Evolutionary conservation across 768 basidiomycete genomes (phyloP).

Genomic region (Boletus patriciae): DNA sequence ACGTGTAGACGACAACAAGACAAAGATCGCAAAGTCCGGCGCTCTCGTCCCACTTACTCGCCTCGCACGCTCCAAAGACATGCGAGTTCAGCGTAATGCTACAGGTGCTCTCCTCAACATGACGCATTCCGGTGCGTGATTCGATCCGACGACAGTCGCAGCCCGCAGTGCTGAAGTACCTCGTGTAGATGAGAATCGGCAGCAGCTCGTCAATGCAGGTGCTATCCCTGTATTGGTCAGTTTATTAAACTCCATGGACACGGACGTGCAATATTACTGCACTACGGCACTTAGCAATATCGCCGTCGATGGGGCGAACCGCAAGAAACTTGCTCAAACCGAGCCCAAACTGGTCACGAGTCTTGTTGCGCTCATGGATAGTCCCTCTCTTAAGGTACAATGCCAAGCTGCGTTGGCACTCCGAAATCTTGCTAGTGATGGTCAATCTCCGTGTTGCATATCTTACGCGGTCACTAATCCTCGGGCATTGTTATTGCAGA

Average conservation of each 20-base stretch:
- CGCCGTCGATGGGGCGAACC: constrained; percentile 92
- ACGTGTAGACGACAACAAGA: constrained; percentile 93
- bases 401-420: constrained; percentile 97
- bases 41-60: constrained; percentile 97
- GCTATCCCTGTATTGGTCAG: constrained; percentile 97
- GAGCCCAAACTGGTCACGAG: constrained; percentile 95
- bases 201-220: constrained; percentile 97
- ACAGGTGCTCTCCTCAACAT: constrained; percentile 98
- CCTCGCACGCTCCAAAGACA: constrained; percentile 95
- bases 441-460: constrained; percentile 38
- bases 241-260: constrained; percentile 91
- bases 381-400: constrained; percentile 95
- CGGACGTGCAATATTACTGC: constrained; percentile 99
- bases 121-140: constrained; percentile 89
- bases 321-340: constrained; percentile 90
- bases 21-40: constrained; percentile 98
- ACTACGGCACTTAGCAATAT: constrained; percentile 98
- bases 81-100: constrained; percentile 98
- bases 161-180: constrained; percentile 5
- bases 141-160: background rate
- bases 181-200: constrained; percentile 87
- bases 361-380: constrained; percentile 95
- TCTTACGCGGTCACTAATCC: constrained; percentile 20
- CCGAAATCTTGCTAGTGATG: constrained; percentile 95
- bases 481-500: constrained; percentile 47